phyloP scores from a whole-genome alignment of 352 stramenopile genomes.

The Pythium grandisporangium region DNA sequence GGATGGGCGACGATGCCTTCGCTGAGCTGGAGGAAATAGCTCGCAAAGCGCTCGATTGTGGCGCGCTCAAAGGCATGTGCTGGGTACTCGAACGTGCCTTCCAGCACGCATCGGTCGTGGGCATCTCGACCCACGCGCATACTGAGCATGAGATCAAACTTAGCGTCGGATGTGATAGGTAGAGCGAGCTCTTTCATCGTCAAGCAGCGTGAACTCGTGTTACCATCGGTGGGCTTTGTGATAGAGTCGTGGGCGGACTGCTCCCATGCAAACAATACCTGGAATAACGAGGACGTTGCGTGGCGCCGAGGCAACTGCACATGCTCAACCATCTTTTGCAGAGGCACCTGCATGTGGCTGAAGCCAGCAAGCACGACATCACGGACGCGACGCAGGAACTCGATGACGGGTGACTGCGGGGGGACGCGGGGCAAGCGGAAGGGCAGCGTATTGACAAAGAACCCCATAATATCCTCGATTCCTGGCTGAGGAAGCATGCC shows the following conservation, averaged over 20 bases:
- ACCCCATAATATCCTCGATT: too few relatives aligned
- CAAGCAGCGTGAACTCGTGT: slow-evolving; percentile 17
- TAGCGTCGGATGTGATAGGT: too few relatives aligned
- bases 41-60: slow-evolving; percentile 26
- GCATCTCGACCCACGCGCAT: slow-evolving; percentile 16
- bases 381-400: slow-evolving; percentile 25
- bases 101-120: slow-evolving; percentile 12
- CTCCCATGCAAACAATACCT: slow-evolving; percentile 61
- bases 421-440: slow-evolving; percentile 24
- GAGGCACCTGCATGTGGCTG: slow-evolving; percentile 36
- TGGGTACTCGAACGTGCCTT: slow-evolving; percentile 39
- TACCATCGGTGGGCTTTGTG: neutral
- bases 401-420: slow-evolving; percentile 14
- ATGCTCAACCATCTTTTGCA: slow-evolving; percentile 41
- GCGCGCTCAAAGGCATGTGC: slow-evolving; percentile 17
- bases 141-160: slow-evolving; percentile 61
- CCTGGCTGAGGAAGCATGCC: too few relatives aligned
- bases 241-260: too few relatives aligned
- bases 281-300: slow-evolving; percentile 20
- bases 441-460: slow-evolving; percentile 51
- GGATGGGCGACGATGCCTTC: slow-evolving; percentile 11
- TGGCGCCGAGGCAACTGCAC: slow-evolving; percentile 11
- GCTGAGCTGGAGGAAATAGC: slow-evolving; percentile 28
- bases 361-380: slow-evolving; percentile 30
- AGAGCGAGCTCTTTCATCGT: slow-evolving; percentile 12